Percentiles rank a stretch among this genome's conserved stretches.
These are phyloP conservation scores for Ophiognomonia clavigignenti-juglandacearum DNA, from an alignment of 2,329 filamentous ascomycete species.

Conservation along the genomic window DNA sequence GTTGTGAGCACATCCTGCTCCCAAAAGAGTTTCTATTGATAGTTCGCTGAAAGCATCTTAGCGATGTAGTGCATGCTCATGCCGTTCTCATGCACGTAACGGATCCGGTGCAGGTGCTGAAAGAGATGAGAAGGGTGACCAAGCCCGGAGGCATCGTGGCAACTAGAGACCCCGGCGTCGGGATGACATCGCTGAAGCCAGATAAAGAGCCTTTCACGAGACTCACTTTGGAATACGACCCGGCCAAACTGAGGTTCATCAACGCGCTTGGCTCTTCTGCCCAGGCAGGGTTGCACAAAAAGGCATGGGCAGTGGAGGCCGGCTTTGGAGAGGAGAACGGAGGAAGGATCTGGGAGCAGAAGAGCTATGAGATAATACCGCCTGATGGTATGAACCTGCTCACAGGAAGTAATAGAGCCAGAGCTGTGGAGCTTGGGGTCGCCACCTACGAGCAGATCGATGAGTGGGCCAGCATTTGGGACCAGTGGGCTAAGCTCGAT, in stretches of 20 bases:
- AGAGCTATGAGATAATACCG: not conserved
- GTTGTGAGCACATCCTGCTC: conserved; percentile 38
- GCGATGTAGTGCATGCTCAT: conserved; percentile 54
- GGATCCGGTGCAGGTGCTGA: conserved; percentile 43
- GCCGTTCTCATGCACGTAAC: conserved; percentile 54
- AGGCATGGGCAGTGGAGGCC: not conserved
- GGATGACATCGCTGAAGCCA: not conserved
- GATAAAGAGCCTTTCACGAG: not conserved
- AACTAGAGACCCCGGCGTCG: not conserved
- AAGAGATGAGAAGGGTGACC: conserved; percentile 47
- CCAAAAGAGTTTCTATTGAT: too few relatives aligned
- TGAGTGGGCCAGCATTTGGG: not conserved
- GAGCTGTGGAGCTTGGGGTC: not conserved
- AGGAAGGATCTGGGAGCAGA: not conserved
- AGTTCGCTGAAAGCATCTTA: not conserved
- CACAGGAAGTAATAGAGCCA: not conserved
- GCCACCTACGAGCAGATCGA: not conserved
- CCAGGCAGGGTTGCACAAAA: not conserved
- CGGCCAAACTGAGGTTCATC: not conserved
- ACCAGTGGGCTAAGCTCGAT: not conserved
- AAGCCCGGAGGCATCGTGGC: not conserved
- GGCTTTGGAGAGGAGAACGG: not conserved
- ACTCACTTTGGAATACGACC: not conserved
- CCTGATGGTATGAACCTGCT: not conserved
- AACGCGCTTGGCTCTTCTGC: not conserved